Base-by-base conservation (phyloP, 2,329 filamentous ascomycete genomes). In the Aspergillus unguis region DNA sequence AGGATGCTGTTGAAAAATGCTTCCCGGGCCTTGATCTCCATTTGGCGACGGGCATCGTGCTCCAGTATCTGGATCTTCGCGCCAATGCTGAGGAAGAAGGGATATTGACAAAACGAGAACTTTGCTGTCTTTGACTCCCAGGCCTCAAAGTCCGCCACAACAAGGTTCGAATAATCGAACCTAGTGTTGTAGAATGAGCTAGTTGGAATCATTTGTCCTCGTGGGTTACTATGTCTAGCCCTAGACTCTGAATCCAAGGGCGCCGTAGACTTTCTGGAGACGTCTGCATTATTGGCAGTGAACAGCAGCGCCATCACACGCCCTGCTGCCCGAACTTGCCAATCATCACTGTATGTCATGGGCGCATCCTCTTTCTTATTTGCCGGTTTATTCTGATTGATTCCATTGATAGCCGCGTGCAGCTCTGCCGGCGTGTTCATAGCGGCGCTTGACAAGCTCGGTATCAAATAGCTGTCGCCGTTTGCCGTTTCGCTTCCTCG, bases 1-100 rank as follows among this genome's bases (percentile, higher is more conserved):
- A 95, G 80, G 60, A 96, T 91, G 65, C 87, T 92, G 68, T 92
- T 87, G 65, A 96, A 95, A 69, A 95, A 95, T 2, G 91, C 90
- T 65, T 96, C 89, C 45, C 91, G 81, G 7, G 91, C 91, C 68
- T 90, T 92, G 58, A 84, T 85, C 64, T 90, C 86, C 91, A 96
- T 96, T 70, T 96, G 90, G 6, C 91, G 83, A 57, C 86, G 84
- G 6, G 90, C 89, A 70, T 96, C 92, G 63, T 95, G 83, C 65
- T 96, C 90, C 62, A 96, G 77, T 43, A 96, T 92, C 58, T 87
- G 87, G 53, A 94, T 95, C 71, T 96, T 96, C 28, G 91, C 87
- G 77, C 90, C 92, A 58, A 96, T 91, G 56, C 90, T 95, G 37
- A 96, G 78, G 60, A 96, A 85, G 64, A 96, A 95, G 0, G 92